Percentiles rank a stretch among this genome's conserved stretches.
phyloP scores from a whole-genome alignment of 805 yeast species.

The Limtongia smithiae region DNA sequence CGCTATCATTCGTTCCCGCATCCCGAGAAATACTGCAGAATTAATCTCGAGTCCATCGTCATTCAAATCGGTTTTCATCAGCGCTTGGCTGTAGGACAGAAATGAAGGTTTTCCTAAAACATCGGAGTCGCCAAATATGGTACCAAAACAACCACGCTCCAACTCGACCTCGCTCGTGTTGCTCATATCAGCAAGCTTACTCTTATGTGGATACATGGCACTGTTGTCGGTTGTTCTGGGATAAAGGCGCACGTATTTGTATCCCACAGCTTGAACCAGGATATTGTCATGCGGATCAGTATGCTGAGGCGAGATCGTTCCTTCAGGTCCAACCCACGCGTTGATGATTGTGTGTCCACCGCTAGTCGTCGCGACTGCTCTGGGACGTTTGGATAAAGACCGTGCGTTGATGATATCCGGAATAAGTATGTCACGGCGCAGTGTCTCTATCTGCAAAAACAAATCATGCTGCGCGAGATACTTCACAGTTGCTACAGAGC shows the following conservation, averaged over 20 bases:
- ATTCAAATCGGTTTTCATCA: background rate
- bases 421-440: constrained; percentile 25
- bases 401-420: constrained; percentile 28
- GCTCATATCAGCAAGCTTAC: constrained; percentile 21
- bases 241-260: constrained; percentile 31
- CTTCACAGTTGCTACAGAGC: constrained; percentile 12
- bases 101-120: background rate
- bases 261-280: constrained; percentile 32
- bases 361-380: background rate
- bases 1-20: constrained; percentile 1
- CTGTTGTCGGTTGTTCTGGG: constrained; percentile 5
- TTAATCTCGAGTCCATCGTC: background rate
- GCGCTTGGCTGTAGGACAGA: background rate
- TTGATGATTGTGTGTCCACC: constrained; percentile 10
- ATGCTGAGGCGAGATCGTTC: constrained; percentile 34
- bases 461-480: constrained; percentile 32
- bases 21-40: background rate
- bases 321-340: constrained; percentile 33
- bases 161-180: constrained; percentile 32
- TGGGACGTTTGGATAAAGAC: constrained; percentile 15
- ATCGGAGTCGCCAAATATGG: constrained; percentile 9
- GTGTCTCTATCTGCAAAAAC: constrained; percentile 24
- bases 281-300: constrained; percentile 30
- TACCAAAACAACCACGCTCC: constrained; percentile 22
- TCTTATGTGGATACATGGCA: constrained; percentile 22